These are phyloP conservation scores for Termitomyces sp. DNA, from an alignment of 768 basidiomycete species.

Conservation along the genomic window DNA sequence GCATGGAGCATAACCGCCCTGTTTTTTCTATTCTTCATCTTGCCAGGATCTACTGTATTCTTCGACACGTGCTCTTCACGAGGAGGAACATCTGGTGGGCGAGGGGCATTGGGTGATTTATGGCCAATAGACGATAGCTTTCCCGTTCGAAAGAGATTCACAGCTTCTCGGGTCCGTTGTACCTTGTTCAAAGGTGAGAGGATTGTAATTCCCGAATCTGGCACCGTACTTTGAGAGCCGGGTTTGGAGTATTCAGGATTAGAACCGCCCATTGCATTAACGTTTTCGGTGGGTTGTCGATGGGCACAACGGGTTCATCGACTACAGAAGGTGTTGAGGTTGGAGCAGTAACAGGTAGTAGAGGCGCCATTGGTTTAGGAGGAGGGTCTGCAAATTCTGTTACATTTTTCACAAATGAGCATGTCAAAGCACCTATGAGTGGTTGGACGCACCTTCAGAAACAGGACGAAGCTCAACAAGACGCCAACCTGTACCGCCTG, in stretches of 20 bases:
- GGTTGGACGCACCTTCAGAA: constrained; percentile 52
- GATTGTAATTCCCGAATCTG: neutral
- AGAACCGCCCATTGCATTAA: constrained; percentile 77
- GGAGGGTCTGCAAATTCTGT: constrained; percentile 69
- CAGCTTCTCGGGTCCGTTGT: constrained; percentile 65
- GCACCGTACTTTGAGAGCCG: constrained; percentile 49
- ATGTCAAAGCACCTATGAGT: neutral
- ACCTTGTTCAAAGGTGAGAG: constrained; percentile 39
- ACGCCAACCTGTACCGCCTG: constrained; percentile 50
- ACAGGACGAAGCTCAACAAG: constrained; percentile 68
- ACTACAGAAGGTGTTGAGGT: constrained; percentile 9
- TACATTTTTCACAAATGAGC: neutral
- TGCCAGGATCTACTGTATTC: constrained; percentile 56
- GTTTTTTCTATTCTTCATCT: constrained; percentile 58
- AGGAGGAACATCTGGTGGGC: constrained; percentile 61
- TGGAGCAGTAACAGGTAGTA: constrained; percentile 12
- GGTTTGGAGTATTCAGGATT: constrained; percentile 72
- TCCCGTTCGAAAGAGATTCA: constrained; percentile 65
- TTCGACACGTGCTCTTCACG: constrained; percentile 47
- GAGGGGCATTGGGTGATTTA: constrained; percentile 40
- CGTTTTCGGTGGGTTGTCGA: constrained; percentile 49
- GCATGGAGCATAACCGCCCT: constrained; percentile 77
- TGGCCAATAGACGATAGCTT: constrained; percentile 65
- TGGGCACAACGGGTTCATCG: constrained; percentile 49
- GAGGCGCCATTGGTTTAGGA: constrained; percentile 24